A percentile compares a stretch with the other conserved stretches of the same genome.
Conservation (phyloP, 805 yeast genomes). For the Zygoascus bituminiphila region DNA sequence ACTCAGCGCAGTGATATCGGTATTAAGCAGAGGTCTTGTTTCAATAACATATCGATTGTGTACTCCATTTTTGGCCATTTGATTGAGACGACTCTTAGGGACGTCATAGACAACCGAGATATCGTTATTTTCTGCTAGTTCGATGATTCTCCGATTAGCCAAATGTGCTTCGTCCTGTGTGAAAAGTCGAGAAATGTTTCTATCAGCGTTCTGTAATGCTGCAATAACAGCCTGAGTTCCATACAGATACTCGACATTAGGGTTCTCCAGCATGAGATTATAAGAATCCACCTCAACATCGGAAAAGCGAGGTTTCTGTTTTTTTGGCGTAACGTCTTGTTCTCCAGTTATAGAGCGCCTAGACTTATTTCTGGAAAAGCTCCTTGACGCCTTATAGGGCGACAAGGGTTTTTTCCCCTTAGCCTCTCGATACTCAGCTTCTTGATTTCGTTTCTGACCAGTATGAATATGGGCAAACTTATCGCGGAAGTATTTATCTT, state of each 20-base stretch:
- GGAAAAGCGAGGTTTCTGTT: not conserved
- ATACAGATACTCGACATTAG: conserved; percentile 43
- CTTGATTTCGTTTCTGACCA: conserved; percentile 29
- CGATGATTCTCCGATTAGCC: conserved; percentile 35
- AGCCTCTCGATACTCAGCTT: conserved; percentile 13
- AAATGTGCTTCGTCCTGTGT: conserved; percentile 35
- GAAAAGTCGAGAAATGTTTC: conserved; percentile 46
- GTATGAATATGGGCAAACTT: conserved; percentile 66
- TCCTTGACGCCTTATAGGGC: conserved; percentile 9
- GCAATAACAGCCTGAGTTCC: conserved; percentile 73
- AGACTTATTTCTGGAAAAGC: conserved; percentile 9
- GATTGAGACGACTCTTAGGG: conserved; percentile 44
- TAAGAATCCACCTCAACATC: not conserved
- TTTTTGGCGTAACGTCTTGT: not conserved
- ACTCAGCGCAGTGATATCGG: conserved; percentile 30
- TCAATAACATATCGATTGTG: conserved; percentile 77
- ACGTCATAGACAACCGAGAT: conserved; percentile 32
- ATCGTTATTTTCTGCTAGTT: conserved; percentile 39
- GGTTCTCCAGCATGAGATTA: not conserved
- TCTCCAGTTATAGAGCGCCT: conserved; percentile 9
- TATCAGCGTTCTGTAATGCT: conserved; percentile 49
- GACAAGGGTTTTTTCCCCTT: conserved; percentile 9
- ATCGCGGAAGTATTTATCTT: conserved; percentile 52
- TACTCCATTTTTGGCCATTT: conserved; percentile 55
- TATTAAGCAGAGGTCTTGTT: conserved; percentile 43